These are phyloP conservation scores for Scenedesmus sp. DNA, from an alignment of 163 green algal species.

Conservation along the genomic window DNA sequence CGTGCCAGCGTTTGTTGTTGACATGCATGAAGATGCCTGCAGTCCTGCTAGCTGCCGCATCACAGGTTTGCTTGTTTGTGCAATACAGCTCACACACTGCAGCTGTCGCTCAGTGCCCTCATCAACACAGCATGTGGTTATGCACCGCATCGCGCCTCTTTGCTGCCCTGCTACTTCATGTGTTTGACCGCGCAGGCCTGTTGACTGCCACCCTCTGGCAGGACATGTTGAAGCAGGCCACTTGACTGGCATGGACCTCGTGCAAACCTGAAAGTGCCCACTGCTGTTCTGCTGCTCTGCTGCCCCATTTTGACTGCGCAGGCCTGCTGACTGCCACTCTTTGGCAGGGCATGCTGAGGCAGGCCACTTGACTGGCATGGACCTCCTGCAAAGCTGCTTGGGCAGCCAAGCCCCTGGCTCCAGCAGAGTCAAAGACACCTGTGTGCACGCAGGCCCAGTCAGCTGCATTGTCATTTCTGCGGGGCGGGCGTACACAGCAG, in stretches of 20 bases:
- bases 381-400: slow-evolving; percentile 35
- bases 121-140: too few relatives aligned
- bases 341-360: neutral
- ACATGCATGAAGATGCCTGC: too few relatives aligned
- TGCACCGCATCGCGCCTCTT: neutral
- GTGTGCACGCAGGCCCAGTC: slow-evolving; percentile 30
- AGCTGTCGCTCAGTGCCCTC: too few relatives aligned
- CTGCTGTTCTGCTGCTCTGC: neutral
- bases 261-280: neutral
- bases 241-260: neutral
- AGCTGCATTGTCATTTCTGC: slow-evolving; percentile 8
- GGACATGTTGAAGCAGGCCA: neutral
- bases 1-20: too few relatives aligned
- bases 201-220: neutral
- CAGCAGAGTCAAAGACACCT: neutral
- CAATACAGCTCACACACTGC: too few relatives aligned
- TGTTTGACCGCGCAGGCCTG: neutral
- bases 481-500: slow-evolving; percentile 45
- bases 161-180: neutral
- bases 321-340: neutral
- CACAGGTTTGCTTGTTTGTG: too few relatives aligned
- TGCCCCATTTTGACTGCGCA: neutral
- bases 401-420: neutral
- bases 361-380: neutral
- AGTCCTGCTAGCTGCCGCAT: too few relatives aligned